Base-by-base conservation (phyloP, 2,329 filamentous ascomycete species). In the Triangularia verruculosa region DNA sequence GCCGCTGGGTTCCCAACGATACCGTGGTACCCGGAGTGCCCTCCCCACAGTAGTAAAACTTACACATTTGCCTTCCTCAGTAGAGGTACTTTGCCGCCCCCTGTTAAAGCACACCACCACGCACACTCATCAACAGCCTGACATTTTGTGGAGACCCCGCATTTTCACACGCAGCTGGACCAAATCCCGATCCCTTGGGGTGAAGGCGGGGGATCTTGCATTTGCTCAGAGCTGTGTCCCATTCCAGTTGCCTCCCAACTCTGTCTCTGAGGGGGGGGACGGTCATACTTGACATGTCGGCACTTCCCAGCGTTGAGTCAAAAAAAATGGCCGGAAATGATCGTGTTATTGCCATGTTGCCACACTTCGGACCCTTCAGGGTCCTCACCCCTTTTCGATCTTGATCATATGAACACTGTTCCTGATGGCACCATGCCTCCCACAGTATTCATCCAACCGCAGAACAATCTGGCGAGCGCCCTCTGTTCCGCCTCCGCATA, bases 1-100 rank as follows among this genome's bases (percentile, higher is more conserved):
- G 62, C 67, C 66, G 64, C 66, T 68, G 68, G 66, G 66, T 65
- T 20, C 39, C n/a, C 57, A 32, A 30, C 13, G 11, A 57, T 22
- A 30, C 47, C 58, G 30, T 61, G 61, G 32, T 27, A 59, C 32
- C 51, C 51, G 22, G 25, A 28, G n/a, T n/a, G n/a, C n/a, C 51
- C 51, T 6, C 4, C 25, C 39, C 25, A 62, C 34, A 28, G 30
- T 54, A 51, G 22, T 12, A 27, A 39, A 60, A n/a, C n/a, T 53
- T 52, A 27, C 57, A 52, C 61, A 57, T 63, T n/a, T 27, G n/a
- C 13, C 47, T 17, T 30, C 17, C 20, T 52, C 52, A n/a, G n/a
- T n/a, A n/a, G n/a, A n/a, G n/a, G n/a, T n/a, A 27, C 17, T 17
- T 60, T 30, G 34, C 34, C 55, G 57, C 57, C 54, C n/a, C 55